Conservation (phyloP, 192 early-diverging fungal genomes). For the Chytriomyces confervae region DNA sequence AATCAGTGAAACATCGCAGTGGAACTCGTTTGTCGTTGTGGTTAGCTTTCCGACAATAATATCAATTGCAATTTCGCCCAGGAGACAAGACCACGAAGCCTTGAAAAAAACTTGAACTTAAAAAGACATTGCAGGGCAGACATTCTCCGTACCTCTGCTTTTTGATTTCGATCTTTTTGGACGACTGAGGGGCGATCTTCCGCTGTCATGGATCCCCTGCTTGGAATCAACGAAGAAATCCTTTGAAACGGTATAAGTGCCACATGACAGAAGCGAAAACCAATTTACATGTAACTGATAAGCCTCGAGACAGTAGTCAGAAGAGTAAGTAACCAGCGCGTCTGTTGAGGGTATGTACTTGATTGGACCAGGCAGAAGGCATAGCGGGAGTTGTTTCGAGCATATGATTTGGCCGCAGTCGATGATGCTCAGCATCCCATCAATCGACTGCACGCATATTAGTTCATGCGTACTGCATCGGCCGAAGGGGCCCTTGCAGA, state of each 20-base stretch:
- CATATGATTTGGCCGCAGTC: conserved; percentile 14
- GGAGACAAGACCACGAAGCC: conserved; percentile 21
- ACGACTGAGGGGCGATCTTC: background rate
- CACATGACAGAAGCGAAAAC: background rate
- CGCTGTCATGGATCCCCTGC: background rate
- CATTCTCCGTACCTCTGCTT: background rate
- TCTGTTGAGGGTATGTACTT: conserved; percentile 22
- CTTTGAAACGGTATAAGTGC: background rate
- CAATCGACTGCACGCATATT: conserved; percentile 33
- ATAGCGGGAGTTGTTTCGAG: background rate
- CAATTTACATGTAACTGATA: background rate
- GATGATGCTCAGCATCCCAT: conserved; percentile 18
- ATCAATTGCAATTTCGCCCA: conserved; percentile 20
- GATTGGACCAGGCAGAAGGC: conserved; percentile 24
- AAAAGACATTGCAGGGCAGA: background rate
- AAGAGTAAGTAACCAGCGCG: conserved; percentile 19
- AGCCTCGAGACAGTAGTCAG: conserved; percentile 3
- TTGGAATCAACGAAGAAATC: background rate
- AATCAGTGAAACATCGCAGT: background rate
- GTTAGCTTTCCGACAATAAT: conserved; percentile 3
- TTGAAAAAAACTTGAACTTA: background rate
- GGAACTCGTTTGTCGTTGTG: background rate
- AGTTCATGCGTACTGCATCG: conserved; percentile 14
- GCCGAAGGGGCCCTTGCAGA: conserved; percentile 19
- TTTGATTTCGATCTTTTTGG: background rate